Base-by-base conservation (phyloP, 495 filamentous ascomycete genomes). In the Penicillium parvum region DNA sequence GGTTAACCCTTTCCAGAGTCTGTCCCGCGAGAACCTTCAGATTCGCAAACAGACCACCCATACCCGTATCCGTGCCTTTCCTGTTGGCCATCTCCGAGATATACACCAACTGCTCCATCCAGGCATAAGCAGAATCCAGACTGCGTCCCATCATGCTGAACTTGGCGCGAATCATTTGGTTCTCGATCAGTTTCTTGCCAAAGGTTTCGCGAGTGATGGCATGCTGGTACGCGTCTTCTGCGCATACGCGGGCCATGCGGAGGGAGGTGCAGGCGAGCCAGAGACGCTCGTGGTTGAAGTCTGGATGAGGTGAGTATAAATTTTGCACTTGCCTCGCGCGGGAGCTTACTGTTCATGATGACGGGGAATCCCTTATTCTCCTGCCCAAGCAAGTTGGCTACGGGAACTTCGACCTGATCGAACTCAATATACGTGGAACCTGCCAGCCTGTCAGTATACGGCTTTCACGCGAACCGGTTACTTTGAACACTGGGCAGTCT, bases 21-120 rank as follows among this genome's bases (percentile, higher is more conserved):
- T 63, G 61, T 0, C 68, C 73, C 3, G 68, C 72, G 29, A 65
- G 55, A 2, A 78, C 74, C 53, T 78, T 80, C 12, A 61, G 45
- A 10, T 55, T 57, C 3, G 56, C 59, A 17, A 57, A 54, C 49
- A 66, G 47, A 0, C 65, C 64, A 5, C 64, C 63, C 44, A 68
- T 63, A 19, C 44, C 59, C 5, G 57, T 56, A n/a, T 45, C 50
- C 10, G 33, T 22, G 4, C 47, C 44, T 12, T 49, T 40, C 7
- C 52, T 47, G 26, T 53, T 57, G 20, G 43, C 50, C 17, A 37
- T 30, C 23, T 53, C 57, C 6, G 67, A 57, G 12, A 75, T 55
- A 32, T 56, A 66, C 5, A 62, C 50, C 15, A 69, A 32, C 36
- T 69, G 63, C 18, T 72, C 68, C 47, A 70, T 52, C 45, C 62